Conservation (phyloP, 257 asterid genomes). For the Capsicum baccatum region DNA sequence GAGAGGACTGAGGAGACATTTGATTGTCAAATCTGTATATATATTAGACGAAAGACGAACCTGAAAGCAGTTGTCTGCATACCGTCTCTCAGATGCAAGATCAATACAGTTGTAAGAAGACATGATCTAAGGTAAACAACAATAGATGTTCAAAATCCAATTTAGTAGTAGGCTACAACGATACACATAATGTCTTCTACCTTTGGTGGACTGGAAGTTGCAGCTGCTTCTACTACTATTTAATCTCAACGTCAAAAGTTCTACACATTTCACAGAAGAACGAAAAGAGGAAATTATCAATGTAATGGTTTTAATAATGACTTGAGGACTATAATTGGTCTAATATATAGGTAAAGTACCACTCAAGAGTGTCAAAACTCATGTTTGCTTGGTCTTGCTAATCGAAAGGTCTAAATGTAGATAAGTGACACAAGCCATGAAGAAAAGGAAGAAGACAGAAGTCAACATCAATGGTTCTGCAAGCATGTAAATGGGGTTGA, state of each 20-base stretch:
- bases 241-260: constrained; percentile 12
- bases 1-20: not conserved
- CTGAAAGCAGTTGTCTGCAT: constrained; percentile 15
- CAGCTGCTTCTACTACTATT: constrained; percentile 35
- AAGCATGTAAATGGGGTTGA: constrained; percentile 86
- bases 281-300: not conserved
- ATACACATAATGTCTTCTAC: constrained; percentile 28
- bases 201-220: constrained; percentile 24
- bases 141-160: constrained; percentile 27
- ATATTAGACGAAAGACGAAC: not conserved
- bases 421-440: constrained; percentile 70
- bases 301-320: not conserved
- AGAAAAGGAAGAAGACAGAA: constrained; percentile 78
- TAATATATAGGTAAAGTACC: constrained; percentile 35
- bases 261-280: not conserved
- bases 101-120: constrained; percentile 24
- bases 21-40: not conserved
- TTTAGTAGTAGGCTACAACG: not conserved
- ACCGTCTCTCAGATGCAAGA: not conserved
- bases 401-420: constrained; percentile 82
- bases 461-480: constrained; percentile 95
- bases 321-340: not conserved
- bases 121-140: constrained; percentile 25
- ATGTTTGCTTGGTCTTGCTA: constrained; percentile 52
- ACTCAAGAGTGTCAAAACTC: constrained; percentile 34